Percentiles rank a stretch among this genome's conserved stretches.
These are phyloP conservation scores for Acer campestre DNA, from an alignment of 345 rosid genomes.

Conservation along the genomic window DNA sequence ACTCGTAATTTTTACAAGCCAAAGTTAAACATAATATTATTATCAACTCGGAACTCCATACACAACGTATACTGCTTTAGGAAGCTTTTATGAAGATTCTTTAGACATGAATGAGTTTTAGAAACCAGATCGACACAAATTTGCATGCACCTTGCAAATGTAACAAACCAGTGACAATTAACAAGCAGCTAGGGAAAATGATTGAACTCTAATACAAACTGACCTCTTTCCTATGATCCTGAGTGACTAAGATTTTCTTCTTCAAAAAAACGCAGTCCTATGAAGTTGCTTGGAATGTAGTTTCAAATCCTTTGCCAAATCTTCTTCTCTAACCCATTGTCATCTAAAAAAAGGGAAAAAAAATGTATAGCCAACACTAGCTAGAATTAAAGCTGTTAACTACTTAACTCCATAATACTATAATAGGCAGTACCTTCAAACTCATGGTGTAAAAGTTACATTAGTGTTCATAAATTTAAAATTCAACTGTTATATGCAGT, in stretches of 20 bases:
- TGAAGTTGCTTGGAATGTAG: conserved; percentile 77
- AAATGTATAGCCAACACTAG: background rate
- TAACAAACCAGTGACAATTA: background rate
- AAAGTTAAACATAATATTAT: background rate
- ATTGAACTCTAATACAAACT: conserved; percentile 15
- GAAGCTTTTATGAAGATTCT: conserved; percentile 1
- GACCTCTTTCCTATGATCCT: conserved; percentile 86
- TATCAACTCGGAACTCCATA: background rate
- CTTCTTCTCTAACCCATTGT: conserved; percentile 96
- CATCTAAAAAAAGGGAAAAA: conserved; percentile 42
- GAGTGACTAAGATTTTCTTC: conserved; percentile 62
- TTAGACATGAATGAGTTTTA: background rate
- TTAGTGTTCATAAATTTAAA: background rate
- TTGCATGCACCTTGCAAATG: background rate
- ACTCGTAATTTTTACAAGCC: background rate
- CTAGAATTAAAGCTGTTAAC: conserved; percentile 1
- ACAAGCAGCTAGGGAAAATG: background rate
- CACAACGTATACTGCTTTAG: background rate
- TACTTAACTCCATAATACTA: background rate
- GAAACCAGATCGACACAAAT: background rate
- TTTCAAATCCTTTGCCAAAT: conserved; percentile 83
- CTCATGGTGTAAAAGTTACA: background rate
- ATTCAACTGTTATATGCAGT: background rate
- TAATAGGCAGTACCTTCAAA: background rate
- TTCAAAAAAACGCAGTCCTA: conserved; percentile 68